Percentiles rank a stretch among this genome's conserved stretches.
Evolutionary conservation across 805 yeast genomes (phyloP).

Genomic region (Candida hispaniensis): DNA sequence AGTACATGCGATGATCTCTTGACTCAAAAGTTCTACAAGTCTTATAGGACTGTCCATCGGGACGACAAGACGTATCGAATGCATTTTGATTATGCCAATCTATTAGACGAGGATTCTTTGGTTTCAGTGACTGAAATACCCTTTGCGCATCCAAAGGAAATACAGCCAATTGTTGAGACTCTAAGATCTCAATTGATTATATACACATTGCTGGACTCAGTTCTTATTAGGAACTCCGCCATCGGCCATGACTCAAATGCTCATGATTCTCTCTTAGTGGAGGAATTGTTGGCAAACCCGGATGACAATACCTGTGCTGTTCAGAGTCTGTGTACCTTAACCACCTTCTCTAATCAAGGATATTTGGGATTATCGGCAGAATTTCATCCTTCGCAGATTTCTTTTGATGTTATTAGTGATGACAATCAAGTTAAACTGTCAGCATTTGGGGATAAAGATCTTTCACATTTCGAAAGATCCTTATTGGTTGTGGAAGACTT

Average conservation of each 20-base stretch:
- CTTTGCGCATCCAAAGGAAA: constrained; percentile 23
- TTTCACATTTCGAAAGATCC: too few relatives aligned
- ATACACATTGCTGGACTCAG: constrained; percentile 16
- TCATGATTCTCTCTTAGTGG: constrained; percentile 10
- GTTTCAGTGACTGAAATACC: constrained; percentile 25
- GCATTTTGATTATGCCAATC: constrained; percentile 22
- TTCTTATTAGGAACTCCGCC: constrained; percentile 15
- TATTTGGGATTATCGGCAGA: constrained; percentile 9
- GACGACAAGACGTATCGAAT: constrained; percentile 4
- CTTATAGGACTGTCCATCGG: constrained; percentile 13
- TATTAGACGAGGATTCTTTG: constrained; percentile 22
- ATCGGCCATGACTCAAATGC: constrained; percentile 7
- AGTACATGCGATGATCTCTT: constrained; percentile 6
- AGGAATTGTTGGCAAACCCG: constrained; percentile 14
- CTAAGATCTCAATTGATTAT: constrained; percentile 21
- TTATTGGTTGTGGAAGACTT: too few relatives aligned
- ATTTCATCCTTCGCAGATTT: constrained; percentile 7
- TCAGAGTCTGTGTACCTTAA: too few relatives aligned
- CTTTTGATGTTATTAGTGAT: constrained; percentile 7
- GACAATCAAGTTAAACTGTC: too few relatives aligned
- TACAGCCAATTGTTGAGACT: constrained; percentile 22
- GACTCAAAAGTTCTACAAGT: constrained; percentile 4
- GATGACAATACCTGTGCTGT: too few relatives aligned
- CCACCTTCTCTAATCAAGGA: constrained; percentile 12
- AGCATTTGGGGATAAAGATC: too few relatives aligned